phyloP scores from a whole-genome alignment of 306 rosid species.

The Lotus japonicus region DNA sequence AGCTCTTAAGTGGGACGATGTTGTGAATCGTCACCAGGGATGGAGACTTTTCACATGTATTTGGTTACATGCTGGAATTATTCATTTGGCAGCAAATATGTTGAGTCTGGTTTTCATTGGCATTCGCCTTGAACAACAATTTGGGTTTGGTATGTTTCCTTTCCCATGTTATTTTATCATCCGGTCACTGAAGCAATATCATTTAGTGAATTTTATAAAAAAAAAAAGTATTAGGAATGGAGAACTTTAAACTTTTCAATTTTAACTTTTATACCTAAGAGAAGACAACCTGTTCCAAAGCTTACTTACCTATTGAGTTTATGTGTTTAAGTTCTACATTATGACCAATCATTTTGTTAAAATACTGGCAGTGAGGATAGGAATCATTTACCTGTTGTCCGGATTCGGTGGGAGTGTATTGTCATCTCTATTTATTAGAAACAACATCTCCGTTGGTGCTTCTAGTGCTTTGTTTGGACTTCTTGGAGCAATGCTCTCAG shows the following conservation, averaged over 20 bases:
- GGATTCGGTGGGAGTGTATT: slow-evolving; percentile 77
- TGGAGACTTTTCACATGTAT: slow-evolving; percentile 90
- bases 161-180: not conserved
- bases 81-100: slow-evolving; percentile 77
- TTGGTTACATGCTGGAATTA: slow-evolving; percentile 87
- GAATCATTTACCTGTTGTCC: slow-evolving; percentile 56
- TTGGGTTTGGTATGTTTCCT: slow-evolving; percentile 64
- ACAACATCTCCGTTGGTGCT: slow-evolving; percentile 83
- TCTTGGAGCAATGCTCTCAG: slow-evolving; percentile 97
- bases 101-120: slow-evolving; percentile 74
- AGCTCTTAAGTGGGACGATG: slow-evolving; percentile 50
- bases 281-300: not conserved
- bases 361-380: slow-evolving; percentile 60
- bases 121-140: slow-evolving; percentile 83
- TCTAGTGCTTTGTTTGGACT: slow-evolving; percentile 92
- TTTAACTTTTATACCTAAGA: not conserved
- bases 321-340: not conserved
- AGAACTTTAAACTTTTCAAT: not conserved
- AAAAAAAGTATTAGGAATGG: not conserved
- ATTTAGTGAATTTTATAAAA: not conserved
- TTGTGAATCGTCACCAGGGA: slow-evolving; percentile 57
- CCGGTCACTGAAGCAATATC: not conserved
- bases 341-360: slow-evolving; percentile 25
- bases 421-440: slow-evolving; percentile 55
- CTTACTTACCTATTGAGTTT: not conserved